Evolutionary conservation across 257 asterid genomes (phyloP), one percentile per base, ranked within the genome.

Genomic region (Schizonepeta tenuifolia): DNA sequence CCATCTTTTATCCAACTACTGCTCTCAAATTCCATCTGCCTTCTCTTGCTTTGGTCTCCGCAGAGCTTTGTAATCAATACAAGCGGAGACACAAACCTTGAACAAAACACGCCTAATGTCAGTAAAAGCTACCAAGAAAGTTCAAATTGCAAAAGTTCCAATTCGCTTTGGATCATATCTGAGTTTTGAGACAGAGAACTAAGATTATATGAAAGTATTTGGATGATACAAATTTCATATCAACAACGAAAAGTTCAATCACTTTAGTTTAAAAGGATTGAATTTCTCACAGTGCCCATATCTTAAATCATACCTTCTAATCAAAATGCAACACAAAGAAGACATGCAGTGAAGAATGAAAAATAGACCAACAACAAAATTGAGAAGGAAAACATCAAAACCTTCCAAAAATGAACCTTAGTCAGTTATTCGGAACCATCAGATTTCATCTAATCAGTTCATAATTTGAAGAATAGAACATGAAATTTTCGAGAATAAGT

Each of bases 71-170:
- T 76, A 51, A 69, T 61, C 76, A 69, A 75, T 65, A 59, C 60
- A 72, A 75, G 87, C 83, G 92, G 96, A 89, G 92, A 91, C 92
- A 89, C 89, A 85, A 86, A 82, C 89, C 93, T 92, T 90, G 86
- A 81, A 86, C 79, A 82, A 77, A 82, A 69, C n/a, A 56, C 31
- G 66, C 51, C 66, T 62, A 28, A 59, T 51, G 61, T 43, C 51
- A 74, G 68, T 7, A 61, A 47, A 58, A 57, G 46, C 7, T 17
- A 50, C 62, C 40, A 3, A 59, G 17, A 41, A 36, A 67, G 3
- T 24, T 26, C 24, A 36, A 36, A 67, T 1, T 11, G 40, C 35
- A 46, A 59, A 24, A 68, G 55, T 24, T 20, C n/a, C 3, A 22
- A 53, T 44, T 9, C 70, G n/a, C 31, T 76, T 12, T 36, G 13